These are phyloP conservation scores for Penicillium olsonii DNA, from an alignment of 2,329 filamentous ascomycete genomes.

Conservation along the genomic window DNA sequence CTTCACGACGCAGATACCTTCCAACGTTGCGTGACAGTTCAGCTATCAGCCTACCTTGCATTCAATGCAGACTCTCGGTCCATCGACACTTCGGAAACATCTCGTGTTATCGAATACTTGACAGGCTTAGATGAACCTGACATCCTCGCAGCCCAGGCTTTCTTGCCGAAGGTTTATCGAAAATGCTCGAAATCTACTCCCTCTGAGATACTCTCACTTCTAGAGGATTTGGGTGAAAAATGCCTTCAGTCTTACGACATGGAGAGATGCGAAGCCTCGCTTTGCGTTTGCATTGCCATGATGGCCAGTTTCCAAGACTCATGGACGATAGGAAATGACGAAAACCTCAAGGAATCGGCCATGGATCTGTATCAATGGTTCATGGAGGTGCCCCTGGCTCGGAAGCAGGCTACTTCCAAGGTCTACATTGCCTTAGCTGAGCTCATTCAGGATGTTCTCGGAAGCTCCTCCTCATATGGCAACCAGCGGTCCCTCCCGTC, in stretches of 20 bases:
- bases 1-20: constrained; percentile 38
- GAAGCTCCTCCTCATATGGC: constrained; percentile 67
- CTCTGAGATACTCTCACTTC: constrained; percentile 44
- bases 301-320: constrained; percentile 64
- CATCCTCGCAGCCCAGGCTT: constrained; percentile 37
- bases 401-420: constrained; percentile 67
- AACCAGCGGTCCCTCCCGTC: constrained; percentile 61
- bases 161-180: constrained; percentile 34
- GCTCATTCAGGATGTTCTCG: constrained; percentile 71
- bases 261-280: constrained; percentile 72
- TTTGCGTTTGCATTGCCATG: constrained; percentile 67
- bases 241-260: constrained; percentile 60
- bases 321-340: constrained; percentile 61
- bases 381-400: constrained; percentile 65
- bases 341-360: constrained; percentile 65
- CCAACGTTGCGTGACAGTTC: constrained; percentile 38
- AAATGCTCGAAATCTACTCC: constrained; percentile 31
- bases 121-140: constrained; percentile 39
- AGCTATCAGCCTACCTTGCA: constrained; percentile 33
- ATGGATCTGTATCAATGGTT: constrained; percentile 80
- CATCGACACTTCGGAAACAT: neutral
- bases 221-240: constrained; percentile 51
- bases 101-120: constrained; percentile 38
- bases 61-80: constrained; percentile 7
- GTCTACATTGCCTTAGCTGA: constrained; percentile 67